These are phyloP conservation scores for Fermentozyma sake DNA, from an alignment of 1,139 yeast genomes.

Conservation along the genomic window DNA sequence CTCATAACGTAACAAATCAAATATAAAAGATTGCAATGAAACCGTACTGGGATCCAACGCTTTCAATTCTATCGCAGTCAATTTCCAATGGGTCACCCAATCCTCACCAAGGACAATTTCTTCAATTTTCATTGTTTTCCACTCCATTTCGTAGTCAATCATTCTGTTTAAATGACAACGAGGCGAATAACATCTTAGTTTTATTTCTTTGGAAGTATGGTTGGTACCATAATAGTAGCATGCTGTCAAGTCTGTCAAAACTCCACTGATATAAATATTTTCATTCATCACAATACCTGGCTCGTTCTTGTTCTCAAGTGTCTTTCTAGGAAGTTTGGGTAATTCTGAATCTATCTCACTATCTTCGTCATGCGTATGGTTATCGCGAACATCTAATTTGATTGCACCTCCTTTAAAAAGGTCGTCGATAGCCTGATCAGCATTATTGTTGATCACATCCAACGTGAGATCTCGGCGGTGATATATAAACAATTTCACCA, in stretches of 20 bases:
- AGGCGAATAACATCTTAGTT: slow-evolving; percentile 34
- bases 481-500: slow-evolving; percentile 48
- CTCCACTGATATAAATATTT: slow-evolving; percentile 27
- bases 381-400: slow-evolving; percentile 18
- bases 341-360: slow-evolving; percentile 10
- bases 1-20: slow-evolving; percentile 71
- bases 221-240: slow-evolving; percentile 34
- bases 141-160: slow-evolving; percentile 30
- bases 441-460: slow-evolving; percentile 53
- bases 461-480: slow-evolving; percentile 49
- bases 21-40: slow-evolving; percentile 70
- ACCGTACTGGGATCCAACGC: slow-evolving; percentile 53
- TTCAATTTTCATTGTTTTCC: slow-evolving; percentile 32
- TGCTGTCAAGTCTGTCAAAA: slow-evolving; percentile 31
- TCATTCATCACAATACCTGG: slow-evolving; percentile 22
- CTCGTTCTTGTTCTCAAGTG: slow-evolving; percentile 10
- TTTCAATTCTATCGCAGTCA: slow-evolving; percentile 53
- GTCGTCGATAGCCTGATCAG: slow-evolving; percentile 48
- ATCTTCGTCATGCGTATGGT: slow-evolving; percentile 11
- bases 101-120: slow-evolving; percentile 44
- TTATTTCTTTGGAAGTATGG: slow-evolving; percentile 14
- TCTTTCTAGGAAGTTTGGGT: slow-evolving; percentile 1
- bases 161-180: slow-evolving; percentile 34
- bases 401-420: slow-evolving; percentile 46
- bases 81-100: slow-evolving; percentile 77